phyloP scores from a whole-genome alignment of 2,329 filamentous ascomycete species.

The Colletotrichum kahawae region DNA sequence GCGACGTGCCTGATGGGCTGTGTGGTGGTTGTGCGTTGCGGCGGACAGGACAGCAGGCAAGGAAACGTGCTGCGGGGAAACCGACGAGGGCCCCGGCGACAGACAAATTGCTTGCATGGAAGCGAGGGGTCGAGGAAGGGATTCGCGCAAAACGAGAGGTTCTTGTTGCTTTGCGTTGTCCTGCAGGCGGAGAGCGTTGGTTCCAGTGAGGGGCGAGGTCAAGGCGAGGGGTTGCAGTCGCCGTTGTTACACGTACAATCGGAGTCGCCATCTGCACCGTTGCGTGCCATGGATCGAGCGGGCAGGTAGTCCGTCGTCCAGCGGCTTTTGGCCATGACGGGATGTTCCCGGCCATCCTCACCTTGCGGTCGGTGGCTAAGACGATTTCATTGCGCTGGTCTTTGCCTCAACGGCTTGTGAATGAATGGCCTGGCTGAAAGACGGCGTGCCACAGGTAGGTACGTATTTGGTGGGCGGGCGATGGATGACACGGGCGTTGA shows the following conservation, averaged over 20 bases:
- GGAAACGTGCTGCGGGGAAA: not conserved
- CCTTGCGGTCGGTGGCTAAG: constrained; percentile 1
- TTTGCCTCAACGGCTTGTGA: not conserved
- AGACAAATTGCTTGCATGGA: constrained; percentile 19
- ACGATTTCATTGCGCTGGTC: not conserved
- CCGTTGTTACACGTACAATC: not conserved
- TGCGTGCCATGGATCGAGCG: not conserved
- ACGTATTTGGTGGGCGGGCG: too few species aligned
- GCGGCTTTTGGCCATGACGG: not conserved
- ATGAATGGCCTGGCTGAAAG: not conserved
- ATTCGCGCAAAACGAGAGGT: not conserved
- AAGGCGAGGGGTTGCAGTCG: not conserved
- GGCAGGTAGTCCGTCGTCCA: too few species aligned
- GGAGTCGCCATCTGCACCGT: not conserved
- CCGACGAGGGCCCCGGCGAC: not conserved
- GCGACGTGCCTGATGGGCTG: not conserved
- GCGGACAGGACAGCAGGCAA: too few species aligned
- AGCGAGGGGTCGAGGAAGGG: not conserved
- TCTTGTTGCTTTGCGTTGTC: not conserved
- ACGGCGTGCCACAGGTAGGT: not conserved
- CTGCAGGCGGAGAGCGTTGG: not conserved
- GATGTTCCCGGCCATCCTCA: not conserved
- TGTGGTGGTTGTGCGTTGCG: not conserved
- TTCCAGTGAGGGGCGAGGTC: not conserved
- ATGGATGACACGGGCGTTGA: not conserved